phyloP scores from a whole-genome alignment of 2,329 filamentous ascomycete genomes.

The Colletotrichum tropicale region DNA sequence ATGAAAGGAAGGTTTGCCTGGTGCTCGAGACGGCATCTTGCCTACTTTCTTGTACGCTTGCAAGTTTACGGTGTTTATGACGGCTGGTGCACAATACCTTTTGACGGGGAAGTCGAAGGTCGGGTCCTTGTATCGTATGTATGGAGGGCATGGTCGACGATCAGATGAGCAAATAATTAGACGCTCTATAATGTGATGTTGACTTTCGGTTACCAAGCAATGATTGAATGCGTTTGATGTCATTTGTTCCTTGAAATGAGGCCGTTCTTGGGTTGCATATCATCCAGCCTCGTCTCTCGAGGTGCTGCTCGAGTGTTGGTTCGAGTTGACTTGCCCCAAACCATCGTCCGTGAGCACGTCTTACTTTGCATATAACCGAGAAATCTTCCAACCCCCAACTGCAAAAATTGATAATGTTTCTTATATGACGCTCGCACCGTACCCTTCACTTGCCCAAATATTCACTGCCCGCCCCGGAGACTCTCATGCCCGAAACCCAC shows the following conservation, averaged over 20 bases:
- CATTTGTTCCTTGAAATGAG: not conserved
- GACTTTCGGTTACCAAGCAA: slow-evolving; percentile 5
- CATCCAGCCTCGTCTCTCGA: not conserved
- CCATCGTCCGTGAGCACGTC: not conserved
- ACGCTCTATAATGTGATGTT: slow-evolving; percentile 25
- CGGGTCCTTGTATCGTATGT: slow-evolving; percentile 23
- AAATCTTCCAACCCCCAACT: rapidly evolving
- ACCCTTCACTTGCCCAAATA: not conserved
- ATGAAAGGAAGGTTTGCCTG: slow-evolving; percentile 21
- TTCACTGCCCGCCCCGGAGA: not conserved
- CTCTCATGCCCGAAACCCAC: not conserved
- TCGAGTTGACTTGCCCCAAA: not conserved
- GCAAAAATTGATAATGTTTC: not conserved
- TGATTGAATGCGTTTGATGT: not conserved
- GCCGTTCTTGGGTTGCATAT: not conserved
- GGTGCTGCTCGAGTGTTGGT: not conserved
- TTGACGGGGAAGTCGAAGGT: slow-evolving; percentile 17
- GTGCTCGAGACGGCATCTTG: slow-evolving; percentile 14
- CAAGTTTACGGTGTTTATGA: slow-evolving; percentile 23
- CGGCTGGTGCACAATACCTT: slow-evolving; percentile 19
- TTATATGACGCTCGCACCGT: not conserved
- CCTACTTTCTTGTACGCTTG: slow-evolving; percentile 24
- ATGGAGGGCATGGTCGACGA: slow-evolving; percentile 21
- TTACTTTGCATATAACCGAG: not conserved
- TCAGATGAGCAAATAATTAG: slow-evolving; percentile 24